A percentile compares a stretch with the other conserved stretches of the same genome.
phyloP scores from a whole-genome alignment of 1,139 yeast genomes.

The Debaryomyces udenii region DNA sequence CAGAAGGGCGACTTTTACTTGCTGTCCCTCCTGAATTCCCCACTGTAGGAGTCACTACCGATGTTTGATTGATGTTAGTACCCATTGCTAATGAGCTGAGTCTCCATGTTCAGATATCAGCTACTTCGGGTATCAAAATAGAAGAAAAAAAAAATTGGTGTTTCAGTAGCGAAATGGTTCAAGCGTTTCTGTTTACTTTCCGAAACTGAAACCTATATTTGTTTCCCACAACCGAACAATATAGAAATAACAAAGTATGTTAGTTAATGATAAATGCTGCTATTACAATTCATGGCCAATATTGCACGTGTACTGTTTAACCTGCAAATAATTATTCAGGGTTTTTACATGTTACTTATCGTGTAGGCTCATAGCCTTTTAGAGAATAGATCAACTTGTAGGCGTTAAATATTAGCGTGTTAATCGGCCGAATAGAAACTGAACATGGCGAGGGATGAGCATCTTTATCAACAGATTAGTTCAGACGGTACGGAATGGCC shows the following conservation, averaged over 20 bases:
- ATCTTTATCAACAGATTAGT: conserved; percentile 12
- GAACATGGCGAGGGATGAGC: conserved; percentile 6
- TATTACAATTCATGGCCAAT: no score
- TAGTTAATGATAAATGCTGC: background rate
- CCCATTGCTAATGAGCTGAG: conserved; percentile 7
- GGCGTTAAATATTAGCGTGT: background rate
- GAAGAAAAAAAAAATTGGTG: background rate
- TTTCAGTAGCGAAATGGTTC: background rate
- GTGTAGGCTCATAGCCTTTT: background rate
- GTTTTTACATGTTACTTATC: background rate
- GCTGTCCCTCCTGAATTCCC: background rate
- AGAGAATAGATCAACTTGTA: conserved; percentile 1
- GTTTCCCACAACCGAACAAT: conserved; percentile 5
- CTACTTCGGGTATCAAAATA: background rate
- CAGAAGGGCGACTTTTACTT: background rate
- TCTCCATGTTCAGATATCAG: conserved; percentile 7
- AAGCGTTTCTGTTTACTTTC: background rate
- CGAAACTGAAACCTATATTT: conserved; percentile 2
- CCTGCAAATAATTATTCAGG: background rate
- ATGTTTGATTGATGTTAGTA: conserved; percentile 3
- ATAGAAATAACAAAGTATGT: background rate
- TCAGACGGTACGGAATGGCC: conserved; percentile 19
- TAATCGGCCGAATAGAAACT: background rate
- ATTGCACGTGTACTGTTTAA: conserved; percentile 6
- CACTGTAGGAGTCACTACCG: background rate